Evolutionary conservation across 352 stramenopile genomes (phyloP).

Genomic region (Phytophthora pini): DNA sequence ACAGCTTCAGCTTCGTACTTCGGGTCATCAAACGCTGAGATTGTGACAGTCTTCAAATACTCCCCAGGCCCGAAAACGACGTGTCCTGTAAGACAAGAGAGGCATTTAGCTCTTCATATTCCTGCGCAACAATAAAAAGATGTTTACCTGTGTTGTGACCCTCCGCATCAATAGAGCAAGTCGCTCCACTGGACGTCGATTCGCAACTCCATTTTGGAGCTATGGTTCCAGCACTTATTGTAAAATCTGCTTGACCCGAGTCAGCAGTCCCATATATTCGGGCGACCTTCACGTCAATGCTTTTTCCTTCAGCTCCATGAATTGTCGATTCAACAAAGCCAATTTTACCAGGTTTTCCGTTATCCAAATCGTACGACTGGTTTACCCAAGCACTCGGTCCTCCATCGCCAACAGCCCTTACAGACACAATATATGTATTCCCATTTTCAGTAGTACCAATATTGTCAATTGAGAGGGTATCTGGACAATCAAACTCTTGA

Average conservation of each 20-base stretch:
- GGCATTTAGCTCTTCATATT: background rate
- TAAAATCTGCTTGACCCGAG: slow-evolving; percentile 26
- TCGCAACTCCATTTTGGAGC: slow-evolving; percentile 15
- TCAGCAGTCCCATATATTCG: slow-evolving; percentile 36
- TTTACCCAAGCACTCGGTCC: slow-evolving; percentile 42
- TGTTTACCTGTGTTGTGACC: slow-evolving; percentile 32
- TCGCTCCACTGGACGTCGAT: slow-evolving; percentile 9
- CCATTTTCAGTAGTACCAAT: slow-evolving; percentile 15
- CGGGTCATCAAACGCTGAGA: slow-evolving; percentile 38
- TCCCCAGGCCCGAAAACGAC: slow-evolving; percentile 32
- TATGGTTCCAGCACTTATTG: slow-evolving; percentile 10
- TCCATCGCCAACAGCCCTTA: slow-evolving; percentile 36
- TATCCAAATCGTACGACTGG: slow-evolving; percentile 34
- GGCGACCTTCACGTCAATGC: slow-evolving; percentile 25
- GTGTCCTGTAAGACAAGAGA: slow-evolving; percentile 13
- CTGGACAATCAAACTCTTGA: slow-evolving; percentile 28
- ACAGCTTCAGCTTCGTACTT: slow-evolving; percentile 31
- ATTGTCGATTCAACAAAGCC: slow-evolving; percentile 23
- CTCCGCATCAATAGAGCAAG: slow-evolving; percentile 13
- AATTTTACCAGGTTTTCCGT: slow-evolving; percentile 15
- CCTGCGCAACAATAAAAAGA: background rate
- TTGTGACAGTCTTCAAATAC: slow-evolving; percentile 34
- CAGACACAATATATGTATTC: slow-evolving; percentile 29
- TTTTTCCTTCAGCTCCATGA: slow-evolving; percentile 18
- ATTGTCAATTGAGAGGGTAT: slow-evolving; percentile 14